A percentile compares a stretch with the other conserved stretches of the same genome.
phyloP scores from a whole-genome alignment of 2,329 filamentous ascomycete genomes.

The Nemania sp. region DNA sequence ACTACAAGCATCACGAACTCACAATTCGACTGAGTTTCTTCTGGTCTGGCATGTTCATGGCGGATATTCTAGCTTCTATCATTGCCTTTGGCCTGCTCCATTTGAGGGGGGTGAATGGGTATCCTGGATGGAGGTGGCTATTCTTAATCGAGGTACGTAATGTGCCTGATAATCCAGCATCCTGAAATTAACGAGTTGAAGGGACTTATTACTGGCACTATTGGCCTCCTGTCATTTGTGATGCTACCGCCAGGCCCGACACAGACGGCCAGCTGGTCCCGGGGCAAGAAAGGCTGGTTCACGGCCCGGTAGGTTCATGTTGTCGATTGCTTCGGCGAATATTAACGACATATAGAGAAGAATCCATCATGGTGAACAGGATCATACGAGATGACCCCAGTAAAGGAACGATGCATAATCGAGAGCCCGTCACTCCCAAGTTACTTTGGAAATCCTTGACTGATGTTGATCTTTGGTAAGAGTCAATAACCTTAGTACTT shows the following conservation, averaged over 20 bases:
- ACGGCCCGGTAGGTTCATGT: slow-evolving; percentile 44
- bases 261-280: slow-evolving; percentile 53
- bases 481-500: background rate
- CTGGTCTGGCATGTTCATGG: slow-evolving; percentile 41
- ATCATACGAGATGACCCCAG: slow-evolving; percentile 58
- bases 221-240: slow-evolving; percentile 55
- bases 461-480: slow-evolving; percentile 56
- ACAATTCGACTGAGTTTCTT: slow-evolving; percentile 45
- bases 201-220: slow-evolving; percentile 36
- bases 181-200: slow-evolving; percentile 9
- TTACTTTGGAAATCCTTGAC: slow-evolving; percentile 52
- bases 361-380: slow-evolving; percentile 61
- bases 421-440: slow-evolving; percentile 52
- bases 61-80: slow-evolving; percentile 41
- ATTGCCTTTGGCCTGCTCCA: slow-evolving; percentile 44
- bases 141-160: slow-evolving; percentile 53
- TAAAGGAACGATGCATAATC: slow-evolving; percentile 61
- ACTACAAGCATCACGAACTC: slow-evolving; percentile 42
- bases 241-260: slow-evolving; percentile 53
- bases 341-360: slow-evolving; percentile 42
- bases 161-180: background rate
- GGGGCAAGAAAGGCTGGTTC: slow-evolving; percentile 57
- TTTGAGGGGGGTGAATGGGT: slow-evolving; percentile 42
- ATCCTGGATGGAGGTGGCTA: slow-evolving; percentile 49
- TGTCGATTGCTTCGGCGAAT: too few relatives aligned